Evolutionary conservation across 441 rosid species (phyloP).

Genomic region (Erodium moschatum): DNA sequence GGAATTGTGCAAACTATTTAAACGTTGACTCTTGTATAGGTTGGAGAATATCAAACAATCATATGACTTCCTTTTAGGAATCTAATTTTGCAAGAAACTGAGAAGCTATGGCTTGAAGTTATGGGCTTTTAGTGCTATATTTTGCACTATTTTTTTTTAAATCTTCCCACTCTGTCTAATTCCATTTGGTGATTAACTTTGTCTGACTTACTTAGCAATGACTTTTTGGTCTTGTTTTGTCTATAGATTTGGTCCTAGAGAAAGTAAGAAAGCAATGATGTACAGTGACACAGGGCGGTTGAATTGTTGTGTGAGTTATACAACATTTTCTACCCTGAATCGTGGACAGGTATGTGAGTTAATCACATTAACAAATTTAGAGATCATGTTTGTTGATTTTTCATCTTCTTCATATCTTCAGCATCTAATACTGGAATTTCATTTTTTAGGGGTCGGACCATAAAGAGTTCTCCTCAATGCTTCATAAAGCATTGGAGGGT

Average conservation of each 20-base stretch:
- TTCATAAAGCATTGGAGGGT: slow-evolving; percentile 87
- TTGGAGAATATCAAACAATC: not conserved
- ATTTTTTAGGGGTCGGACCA: slow-evolving; percentile 57
- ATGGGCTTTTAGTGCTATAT: not conserved
- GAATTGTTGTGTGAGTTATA: slow-evolving; percentile 77
- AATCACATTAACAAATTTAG: slow-evolving; percentile 11
- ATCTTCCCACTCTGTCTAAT: not conserved
- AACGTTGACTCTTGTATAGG: not conserved
- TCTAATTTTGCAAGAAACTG: not conserved
- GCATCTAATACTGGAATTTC: slow-evolving; percentile 18
- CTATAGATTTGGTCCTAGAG: slow-evolving; percentile 86
- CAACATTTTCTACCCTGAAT: slow-evolving; percentile 58
- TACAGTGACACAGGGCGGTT: slow-evolving; percentile 71
- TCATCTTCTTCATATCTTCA: slow-evolving; percentile 12
- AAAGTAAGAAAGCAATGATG: slow-evolving; percentile 90
- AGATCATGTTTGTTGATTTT: slow-evolving; percentile 8
- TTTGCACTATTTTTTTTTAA: not conserved
- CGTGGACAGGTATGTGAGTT: slow-evolving; percentile 54
- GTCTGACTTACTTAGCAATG: not conserved
- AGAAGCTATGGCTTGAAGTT: not conserved
- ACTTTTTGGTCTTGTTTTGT: slow-evolving; percentile 10
- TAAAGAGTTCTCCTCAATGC: slow-evolving; percentile 73
- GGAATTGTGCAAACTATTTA: not conserved
- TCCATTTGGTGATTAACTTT: not conserved
- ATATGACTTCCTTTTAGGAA: not conserved